Evolutionary conservation across 345 rosid species (phyloP).

Genomic region (Pugionium dolabratum): DNA sequence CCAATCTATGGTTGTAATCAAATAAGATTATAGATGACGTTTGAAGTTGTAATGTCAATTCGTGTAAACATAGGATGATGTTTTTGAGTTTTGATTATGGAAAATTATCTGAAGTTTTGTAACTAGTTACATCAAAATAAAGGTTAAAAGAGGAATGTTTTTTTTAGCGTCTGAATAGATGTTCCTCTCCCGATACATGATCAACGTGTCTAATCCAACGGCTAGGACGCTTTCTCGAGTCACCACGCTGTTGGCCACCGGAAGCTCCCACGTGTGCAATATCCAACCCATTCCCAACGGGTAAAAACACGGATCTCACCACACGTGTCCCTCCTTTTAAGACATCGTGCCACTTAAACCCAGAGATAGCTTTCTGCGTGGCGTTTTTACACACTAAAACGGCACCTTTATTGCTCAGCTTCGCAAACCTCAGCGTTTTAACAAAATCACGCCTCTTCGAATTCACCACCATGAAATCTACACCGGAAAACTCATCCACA

Average conservation of each 20-base stretch:
- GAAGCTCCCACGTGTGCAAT: constrained; percentile 59
- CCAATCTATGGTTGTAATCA: not conserved
- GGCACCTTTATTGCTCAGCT: constrained; percentile 60
- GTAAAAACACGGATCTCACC: constrained; percentile 63
- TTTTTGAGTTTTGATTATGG: not conserved
- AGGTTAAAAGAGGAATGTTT: not conserved
- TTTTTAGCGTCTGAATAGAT: constrained; percentile 47
- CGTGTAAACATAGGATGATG: not conserved
- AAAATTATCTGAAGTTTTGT: constrained; percentile 13
- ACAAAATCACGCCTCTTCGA: constrained; percentile 56
- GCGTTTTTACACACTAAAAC: constrained; percentile 79
- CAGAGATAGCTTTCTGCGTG: constrained; percentile 38
- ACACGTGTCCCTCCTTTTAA: constrained; percentile 59
- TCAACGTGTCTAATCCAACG: constrained; percentile 79
- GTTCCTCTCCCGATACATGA: constrained; percentile 70
- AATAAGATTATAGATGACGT: not conserved
- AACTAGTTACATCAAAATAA: constrained; percentile 5
- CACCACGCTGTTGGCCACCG: constrained; percentile 15
- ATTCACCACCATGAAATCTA: constrained; percentile 80
- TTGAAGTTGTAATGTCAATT: constrained; percentile 3
- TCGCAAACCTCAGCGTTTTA: constrained; percentile 58
- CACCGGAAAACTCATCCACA: constrained; percentile 50
- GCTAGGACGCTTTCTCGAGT: constrained; percentile 40
- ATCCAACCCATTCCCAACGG: constrained; percentile 78
- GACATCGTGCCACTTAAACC: constrained; percentile 59